Evolutionary conservation across 768 basidiomycete species (phyloP), one percentile per base, ranked within the genome.

Genomic region (Tulasnella sp.): DNA sequence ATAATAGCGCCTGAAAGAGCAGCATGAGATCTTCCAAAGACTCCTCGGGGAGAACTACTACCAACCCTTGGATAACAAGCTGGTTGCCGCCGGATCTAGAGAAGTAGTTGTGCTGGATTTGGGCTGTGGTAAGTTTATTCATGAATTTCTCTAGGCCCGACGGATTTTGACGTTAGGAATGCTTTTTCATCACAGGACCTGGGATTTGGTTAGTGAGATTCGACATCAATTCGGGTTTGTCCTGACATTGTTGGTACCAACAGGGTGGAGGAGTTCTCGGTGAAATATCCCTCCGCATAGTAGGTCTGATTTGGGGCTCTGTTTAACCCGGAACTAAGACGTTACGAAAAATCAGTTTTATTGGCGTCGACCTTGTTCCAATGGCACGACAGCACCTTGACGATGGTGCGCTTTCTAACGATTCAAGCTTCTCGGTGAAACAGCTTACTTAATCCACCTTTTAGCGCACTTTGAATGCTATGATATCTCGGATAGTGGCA

Each of bases 381-480:
- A 54, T 67, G 25, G 40, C 75, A 11, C 25, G 36, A 3, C 69
- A 68, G 34, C 25, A 36, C 1, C 9, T 67, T 19, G 42, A 37
- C 1, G 29, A 71, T 42, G 75, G 75, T 76, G 42, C 36, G 67
- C 25, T 17, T 39, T n/a, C 5, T 36, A 36, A 29, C 25, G 12
- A 29, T 49, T 31, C 3, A 25, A 70, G 25, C 38, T 45, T 45
- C 69, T 45, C 45, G n/a, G 15, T 37, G 8, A 6, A 12, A 12
- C 12, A 39, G 19, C 45, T 49, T 12, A 74, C 19, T 49, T 58
- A 39, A 49, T n/a, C 37, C 58, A 2, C 22, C 9, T 29, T 19
- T 38, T 25, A 76, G 75, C 75, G 31, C 75, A 76, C 2, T 76
- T 76, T 67, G 75, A 76, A 68, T 76, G 75, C n/a, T 76, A 70